Percentiles rank a stretch among this genome's conserved stretches.
Evolutionary conservation across 2,329 filamentous ascomycete species (phyloP).

Genomic region (Orbilia oligospora): DNA sequence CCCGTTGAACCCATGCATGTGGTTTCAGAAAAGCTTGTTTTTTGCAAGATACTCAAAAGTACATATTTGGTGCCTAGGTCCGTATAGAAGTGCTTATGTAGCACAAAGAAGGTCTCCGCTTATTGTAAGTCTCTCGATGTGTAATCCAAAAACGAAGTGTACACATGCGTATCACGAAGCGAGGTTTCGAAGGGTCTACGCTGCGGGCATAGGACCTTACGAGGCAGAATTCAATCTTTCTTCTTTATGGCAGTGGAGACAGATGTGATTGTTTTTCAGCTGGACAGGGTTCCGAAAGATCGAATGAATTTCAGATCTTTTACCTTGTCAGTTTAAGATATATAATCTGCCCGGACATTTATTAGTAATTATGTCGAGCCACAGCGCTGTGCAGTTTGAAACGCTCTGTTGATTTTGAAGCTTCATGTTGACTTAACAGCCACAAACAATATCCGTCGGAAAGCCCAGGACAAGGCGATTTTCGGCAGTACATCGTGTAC

Average conservation of each 20-base stretch:
- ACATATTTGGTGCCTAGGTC: too few species aligned
- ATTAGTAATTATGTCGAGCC: background rate
- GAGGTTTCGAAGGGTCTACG: background rate
- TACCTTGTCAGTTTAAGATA: background rate
- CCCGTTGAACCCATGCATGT: constrained; percentile 1
- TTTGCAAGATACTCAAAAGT: background rate
- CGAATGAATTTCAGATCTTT: constrained; percentile 6
- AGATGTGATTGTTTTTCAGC: constrained; percentile 35
- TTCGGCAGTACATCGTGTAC: constrained; percentile 7
- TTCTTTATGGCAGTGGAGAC: background rate
- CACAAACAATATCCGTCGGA: constrained; percentile 19
- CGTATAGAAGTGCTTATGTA: background rate
- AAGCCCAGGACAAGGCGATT: constrained; percentile 35
- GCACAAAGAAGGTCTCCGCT: constrained; percentile 33
- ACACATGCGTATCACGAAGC: constrained; percentile 20
- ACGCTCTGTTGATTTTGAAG: background rate
- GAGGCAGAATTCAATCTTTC: constrained; percentile 41
- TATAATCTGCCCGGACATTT: background rate
- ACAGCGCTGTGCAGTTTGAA: background rate
- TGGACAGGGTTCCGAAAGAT: constrained; percentile 20
- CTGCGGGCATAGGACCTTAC: constrained; percentile 24
- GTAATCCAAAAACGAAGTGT: background rate
- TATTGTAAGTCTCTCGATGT: constrained; percentile 1
- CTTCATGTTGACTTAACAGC: background rate
- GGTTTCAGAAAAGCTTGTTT: constrained; percentile 55